Evolutionary conservation across 768 basidiomycete genomes (phyloP), one percentile per base, ranked within the genome.

Genomic region (Mycena floridula): DNA sequence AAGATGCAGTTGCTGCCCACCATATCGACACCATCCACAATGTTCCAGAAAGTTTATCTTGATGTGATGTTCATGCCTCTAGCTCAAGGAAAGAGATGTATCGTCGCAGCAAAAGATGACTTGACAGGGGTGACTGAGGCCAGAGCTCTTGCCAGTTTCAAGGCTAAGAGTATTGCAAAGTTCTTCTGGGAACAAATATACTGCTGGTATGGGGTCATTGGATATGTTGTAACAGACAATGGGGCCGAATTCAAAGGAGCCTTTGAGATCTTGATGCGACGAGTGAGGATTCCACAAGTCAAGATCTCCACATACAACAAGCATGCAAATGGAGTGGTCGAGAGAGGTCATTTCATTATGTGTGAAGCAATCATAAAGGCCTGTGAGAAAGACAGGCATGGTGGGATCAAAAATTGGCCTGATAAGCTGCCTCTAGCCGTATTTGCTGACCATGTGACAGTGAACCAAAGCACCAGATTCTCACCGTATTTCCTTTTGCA

Each of bases 131-230:
- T 45, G 8, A 43, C 51, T 37, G 61, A 66, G 53, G 63, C 56
- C n/a, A 38, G 58, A 36, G 52, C 61, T 0, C n/a, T 68, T 7
- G 18, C 40, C 5, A 36, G 36, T 0, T 45, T 38, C 6, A 50
- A 40, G 1, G 47, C 60, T 0, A 26, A 49, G 9, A 21, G 39
- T 1, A 25, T 67, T 0, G 54, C 52, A 7, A 50, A 53, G 6
- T 66, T 66, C 42, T 54, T 67, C 3, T 63, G 55, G 51, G 58
- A 61, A 38, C 44, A 67, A 8, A 54, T 66, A 6, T 53, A 61
- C 23, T 67, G 65, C 37, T 45, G 61, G 16, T 66, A 63, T 46
- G 64, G 65, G 22, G 50, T 44, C 1, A 45, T 62, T 5, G 50
- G 35, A 11, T 35, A 56, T 40, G 45, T 62, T 3, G 47, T 54